Conservation (phyloP, 176 grass and related monocot species). For the Puccinellia tenuiflora region DNA sequence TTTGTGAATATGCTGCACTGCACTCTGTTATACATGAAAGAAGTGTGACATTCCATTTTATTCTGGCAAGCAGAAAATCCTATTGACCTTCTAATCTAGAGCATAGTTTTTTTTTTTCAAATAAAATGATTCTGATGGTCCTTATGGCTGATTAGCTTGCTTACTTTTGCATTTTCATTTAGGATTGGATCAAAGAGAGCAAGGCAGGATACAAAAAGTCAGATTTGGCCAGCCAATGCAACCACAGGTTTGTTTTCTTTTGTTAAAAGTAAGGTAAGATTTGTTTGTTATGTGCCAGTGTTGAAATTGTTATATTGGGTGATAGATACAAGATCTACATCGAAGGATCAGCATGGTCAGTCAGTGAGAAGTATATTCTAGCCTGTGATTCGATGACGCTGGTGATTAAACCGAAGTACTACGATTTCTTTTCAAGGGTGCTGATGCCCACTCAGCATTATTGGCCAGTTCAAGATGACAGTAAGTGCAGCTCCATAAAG, state of each 20-base stretch:
- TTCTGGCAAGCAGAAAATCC: neutral
- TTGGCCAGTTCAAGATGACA: constrained; percentile 69
- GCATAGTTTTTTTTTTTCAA: neutral
- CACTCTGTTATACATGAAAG: neutral
- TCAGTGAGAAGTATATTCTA: constrained; percentile 97
- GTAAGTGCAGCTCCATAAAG: constrained; percentile 79
- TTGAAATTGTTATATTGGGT: constrained; percentile 9
- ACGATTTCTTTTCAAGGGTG: constrained; percentile 83
- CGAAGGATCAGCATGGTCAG: constrained; percentile 87
- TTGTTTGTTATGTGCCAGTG: neutral
- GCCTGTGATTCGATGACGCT: constrained; percentile 86
- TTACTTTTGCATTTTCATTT: constrained; percentile 12
- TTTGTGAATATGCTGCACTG: constrained; percentile 5
- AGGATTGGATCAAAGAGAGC: constrained; percentile 87
- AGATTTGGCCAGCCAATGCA: constrained; percentile 73
- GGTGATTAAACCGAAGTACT: constrained; percentile 68
- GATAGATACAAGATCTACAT: constrained; percentile 93
- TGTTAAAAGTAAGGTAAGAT: neutral
- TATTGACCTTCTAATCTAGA: neutral
- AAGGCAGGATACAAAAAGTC: constrained; percentile 80
- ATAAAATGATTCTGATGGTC: constrained; percentile 9
- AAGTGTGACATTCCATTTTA: neutral
- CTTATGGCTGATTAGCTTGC: constrained; percentile 13
- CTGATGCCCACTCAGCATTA: constrained; percentile 78
- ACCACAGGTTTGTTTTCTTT: constrained; percentile 54